phyloP scores from a whole-genome alignment of 75 land plant species.

The Gnetum montanum region DNA sequence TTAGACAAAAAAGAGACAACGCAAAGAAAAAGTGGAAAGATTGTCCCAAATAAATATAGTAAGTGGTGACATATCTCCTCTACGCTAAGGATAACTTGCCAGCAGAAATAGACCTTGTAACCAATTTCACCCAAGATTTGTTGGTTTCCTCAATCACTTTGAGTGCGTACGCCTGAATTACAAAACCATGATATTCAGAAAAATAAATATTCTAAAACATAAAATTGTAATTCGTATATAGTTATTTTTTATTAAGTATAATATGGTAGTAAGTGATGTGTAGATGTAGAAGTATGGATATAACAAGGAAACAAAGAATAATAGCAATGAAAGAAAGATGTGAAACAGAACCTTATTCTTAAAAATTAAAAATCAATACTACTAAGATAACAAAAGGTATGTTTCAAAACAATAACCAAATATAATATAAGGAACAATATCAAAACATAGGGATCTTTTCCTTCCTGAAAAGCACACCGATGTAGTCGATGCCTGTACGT shows the following conservation, averaged over 20 bases:
- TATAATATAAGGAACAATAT: too few relatives aligned
- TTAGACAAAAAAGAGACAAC: too few relatives aligned
- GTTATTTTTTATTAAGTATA: background rate
- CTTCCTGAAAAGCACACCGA: too few relatives aligned
- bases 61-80: too few relatives aligned
- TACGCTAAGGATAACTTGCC: slow-evolving; percentile 72
- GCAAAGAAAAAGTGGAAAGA: too few relatives aligned
- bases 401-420: too few relatives aligned
- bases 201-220: background rate
- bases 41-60: too few relatives aligned
- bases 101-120: slow-evolving; percentile 63
- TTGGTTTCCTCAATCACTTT: slow-evolving; percentile 83
- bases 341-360: background rate
- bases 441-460: too few relatives aligned
- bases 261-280: background rate
- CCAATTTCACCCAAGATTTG: slow-evolving; percentile 77
- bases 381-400: too few relatives aligned
- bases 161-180: slow-evolving; percentile 75
- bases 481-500: too few relatives aligned
- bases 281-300: background rate
- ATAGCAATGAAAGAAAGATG: background rate
- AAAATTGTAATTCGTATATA: background rate
- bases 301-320: background rate
- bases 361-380: background rate
- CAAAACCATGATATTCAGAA: background rate